Conservation (phyloP, 2,329 filamentous ascomycete genomes). For the Colletotrichum melonis region DNA sequence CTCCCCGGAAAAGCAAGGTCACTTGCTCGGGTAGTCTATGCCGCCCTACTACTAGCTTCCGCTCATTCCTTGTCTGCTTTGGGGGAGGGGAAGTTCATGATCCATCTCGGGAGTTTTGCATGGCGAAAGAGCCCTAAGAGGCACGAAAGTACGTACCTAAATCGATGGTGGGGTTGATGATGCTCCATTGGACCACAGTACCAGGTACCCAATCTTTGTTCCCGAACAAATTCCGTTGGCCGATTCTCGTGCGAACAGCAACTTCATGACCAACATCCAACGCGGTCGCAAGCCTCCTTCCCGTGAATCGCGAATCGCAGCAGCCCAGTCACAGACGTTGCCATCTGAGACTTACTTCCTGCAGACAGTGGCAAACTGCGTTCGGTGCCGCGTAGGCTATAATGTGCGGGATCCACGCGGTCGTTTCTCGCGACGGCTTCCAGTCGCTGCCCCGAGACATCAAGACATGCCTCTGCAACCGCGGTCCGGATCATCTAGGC, state of each 20-base stretch:
- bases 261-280: not conserved
- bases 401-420: conserved; percentile 73
- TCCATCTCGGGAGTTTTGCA: not conserved
- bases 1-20: conserved; percentile 19
- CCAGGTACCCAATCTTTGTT: not conserved
- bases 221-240: not conserved
- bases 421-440: conserved; percentile 53
- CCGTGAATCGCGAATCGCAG: not conserved
- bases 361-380: too few relatives aligned
- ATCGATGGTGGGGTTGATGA: not conserved
- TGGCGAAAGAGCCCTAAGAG: not conserved
- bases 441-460: conserved; percentile 50
- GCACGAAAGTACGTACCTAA: not conserved
- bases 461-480: conserved; percentile 60
- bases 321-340: not conserved
- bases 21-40: not conserved
- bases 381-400: too few relatives aligned
- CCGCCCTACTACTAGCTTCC: not conserved
- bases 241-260: not conserved
- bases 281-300: not conserved
- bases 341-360: not conserved
- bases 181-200: not conserved
- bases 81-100: not conserved
- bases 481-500: conserved; percentile 70
- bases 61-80: not conserved